Evolutionary conservation across 768 basidiomycete species (phyloP), one percentile per base, ranked within the genome.

Genomic region (Pisolithus orientalis): DNA sequence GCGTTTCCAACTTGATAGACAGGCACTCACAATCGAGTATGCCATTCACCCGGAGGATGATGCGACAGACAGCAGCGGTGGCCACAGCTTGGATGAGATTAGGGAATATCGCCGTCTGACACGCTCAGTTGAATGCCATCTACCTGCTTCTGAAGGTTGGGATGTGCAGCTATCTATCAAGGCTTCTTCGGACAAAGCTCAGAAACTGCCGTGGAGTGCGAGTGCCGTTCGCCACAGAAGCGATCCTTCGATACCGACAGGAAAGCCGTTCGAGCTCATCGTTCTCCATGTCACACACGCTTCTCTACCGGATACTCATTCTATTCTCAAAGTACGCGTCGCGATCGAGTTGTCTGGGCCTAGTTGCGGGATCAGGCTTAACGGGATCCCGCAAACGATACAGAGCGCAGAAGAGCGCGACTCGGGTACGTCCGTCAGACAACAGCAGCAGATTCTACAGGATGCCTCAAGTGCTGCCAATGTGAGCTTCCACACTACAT

Each of bases 11-110:
- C 74, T 86, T 38, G 87, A 90, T 59, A 75, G 94, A 47, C 88
- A 92, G 60, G 85, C 90, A 0, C 75, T 97, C 29, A 81, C 82
- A 0, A 70, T 94, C 28, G 88, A 92, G 53, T 96, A 95, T 68
- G 74, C 87, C 14, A 83, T 97, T 53, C 81, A 92, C 31, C 83
- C 84, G 1, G 85, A 82, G 31, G 81, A 84, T 31, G 60, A 62
- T 6, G 50, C 51, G 14, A 53, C 67, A 8, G 74, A 63, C 39
- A 59, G 56, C 39, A 59, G 57, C 25, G 44, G 10, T 31, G 62
- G 65, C 39, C 70, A 79, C 28, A 82, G 78, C 49, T 66, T 87
- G 53, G 84, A 87, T 40, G 86, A 85, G 50, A 67, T 90, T 16
- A 80, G 83, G 42, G 91, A 90, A 62, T 78, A 80, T 51, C 75